Evolutionary conservation across 768 basidiomycete species (phyloP).

Genomic region (Polyporus arcularius): DNA sequence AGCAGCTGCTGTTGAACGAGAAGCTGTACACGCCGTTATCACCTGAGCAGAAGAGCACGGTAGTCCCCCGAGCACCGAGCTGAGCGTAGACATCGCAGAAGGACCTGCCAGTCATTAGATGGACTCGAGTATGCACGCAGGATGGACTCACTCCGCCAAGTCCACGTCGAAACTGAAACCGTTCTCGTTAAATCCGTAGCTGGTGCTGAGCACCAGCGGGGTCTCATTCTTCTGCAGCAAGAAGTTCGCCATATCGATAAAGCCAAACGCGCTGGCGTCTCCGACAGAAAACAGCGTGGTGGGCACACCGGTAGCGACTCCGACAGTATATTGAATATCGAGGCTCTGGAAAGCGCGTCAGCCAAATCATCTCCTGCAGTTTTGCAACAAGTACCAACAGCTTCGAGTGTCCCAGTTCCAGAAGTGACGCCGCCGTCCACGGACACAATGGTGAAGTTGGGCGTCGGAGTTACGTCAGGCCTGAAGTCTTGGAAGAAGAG

Average conservation of each 20-base stretch:
- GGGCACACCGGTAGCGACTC: slow-evolving; percentile 33
- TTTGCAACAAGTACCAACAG: slow-evolving; percentile 11
- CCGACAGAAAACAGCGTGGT: slow-evolving; percentile 35
- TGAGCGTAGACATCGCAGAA: slow-evolving; percentile 35
- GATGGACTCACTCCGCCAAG: slow-evolving; percentile 2
- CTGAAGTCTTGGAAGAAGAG: not conserved
- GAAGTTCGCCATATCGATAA: not conserved
- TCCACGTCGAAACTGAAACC: slow-evolving; percentile 46
- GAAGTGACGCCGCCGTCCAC: slow-evolving; percentile 29
- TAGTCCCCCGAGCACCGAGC: slow-evolving; percentile 35
- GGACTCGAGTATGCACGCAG: not conserved
- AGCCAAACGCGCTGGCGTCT: not conserved
- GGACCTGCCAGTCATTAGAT: slow-evolving; percentile 32
- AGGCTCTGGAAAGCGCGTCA: slow-evolving; percentile 23
- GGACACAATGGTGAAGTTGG: slow-evolving; percentile 23
- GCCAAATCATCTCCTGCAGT: no score
- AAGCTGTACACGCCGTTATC: slow-evolving; percentile 37
- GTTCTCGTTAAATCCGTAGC: slow-evolving; percentile 22
- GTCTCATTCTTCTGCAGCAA: not conserved
- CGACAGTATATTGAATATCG: slow-evolving; percentile 38
- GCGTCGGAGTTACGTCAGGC: slow-evolving; percentile 7
- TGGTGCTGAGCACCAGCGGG: slow-evolving; percentile 9
- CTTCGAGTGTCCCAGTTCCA: slow-evolving; percentile 24
- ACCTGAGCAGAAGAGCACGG: slow-evolving; percentile 37
- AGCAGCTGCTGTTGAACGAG: slow-evolving; percentile 6